These are phyloP conservation scores for Eucalyptus urophylla DNA, from an alignment of 345 rosid species.

Conservation along the genomic window DNA sequence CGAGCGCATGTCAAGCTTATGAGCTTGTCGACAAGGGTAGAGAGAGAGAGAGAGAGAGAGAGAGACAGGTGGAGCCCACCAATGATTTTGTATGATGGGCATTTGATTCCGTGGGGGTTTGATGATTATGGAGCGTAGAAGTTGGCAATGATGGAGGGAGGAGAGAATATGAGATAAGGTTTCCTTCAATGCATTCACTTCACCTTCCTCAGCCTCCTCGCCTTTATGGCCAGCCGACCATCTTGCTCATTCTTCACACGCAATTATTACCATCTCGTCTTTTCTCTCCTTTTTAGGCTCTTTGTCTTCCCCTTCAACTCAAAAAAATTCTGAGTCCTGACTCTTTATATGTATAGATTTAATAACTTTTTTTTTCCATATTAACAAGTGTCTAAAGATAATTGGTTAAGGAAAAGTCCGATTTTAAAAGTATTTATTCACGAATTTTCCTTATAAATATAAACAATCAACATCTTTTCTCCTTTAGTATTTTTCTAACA, in stretches of 20 bases:
- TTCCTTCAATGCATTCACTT: background rate
- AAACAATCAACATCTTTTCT: background rate
- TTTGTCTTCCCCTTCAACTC: background rate
- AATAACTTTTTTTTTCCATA: background rate
- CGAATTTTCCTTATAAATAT: background rate
- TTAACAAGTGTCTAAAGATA: background rate
- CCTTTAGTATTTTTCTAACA: background rate
- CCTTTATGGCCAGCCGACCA: conserved; percentile 3
- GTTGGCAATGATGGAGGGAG: conserved; percentile 16
- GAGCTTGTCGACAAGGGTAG: conserved; percentile 1
- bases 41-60: background rate
- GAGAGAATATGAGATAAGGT: conserved; percentile 7
- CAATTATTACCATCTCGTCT: background rate
- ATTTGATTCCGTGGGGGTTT: conserved; percentile 38
- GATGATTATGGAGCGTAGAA: conserved; percentile 37
- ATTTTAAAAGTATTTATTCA: background rate
- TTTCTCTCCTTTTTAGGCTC: background rate
- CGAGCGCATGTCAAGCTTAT: background rate
- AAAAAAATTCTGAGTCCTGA: background rate
- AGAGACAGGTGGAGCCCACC: conserved; percentile 16
- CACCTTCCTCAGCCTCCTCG: background rate
- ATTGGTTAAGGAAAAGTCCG: background rate
- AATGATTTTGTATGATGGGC: conserved; percentile 53
- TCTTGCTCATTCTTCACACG: background rate
- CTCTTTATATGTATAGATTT: background rate